These are phyloP conservation scores for Phialocephala sp. DNA, from an alignment of 2,329 filamentous ascomycete species.

Conservation along the genomic window DNA sequence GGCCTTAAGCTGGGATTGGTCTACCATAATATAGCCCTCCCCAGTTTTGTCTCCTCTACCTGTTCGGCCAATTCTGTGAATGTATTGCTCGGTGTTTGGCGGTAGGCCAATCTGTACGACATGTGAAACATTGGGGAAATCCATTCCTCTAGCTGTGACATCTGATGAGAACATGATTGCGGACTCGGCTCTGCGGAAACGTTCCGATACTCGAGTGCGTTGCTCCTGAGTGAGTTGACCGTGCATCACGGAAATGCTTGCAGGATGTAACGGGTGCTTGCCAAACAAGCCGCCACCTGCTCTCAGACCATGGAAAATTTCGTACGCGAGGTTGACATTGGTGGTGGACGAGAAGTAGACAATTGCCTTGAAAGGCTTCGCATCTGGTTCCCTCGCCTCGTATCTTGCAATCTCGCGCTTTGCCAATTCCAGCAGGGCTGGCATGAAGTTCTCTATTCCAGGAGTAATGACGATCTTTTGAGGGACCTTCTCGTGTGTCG, in stretches of 20 bases:
- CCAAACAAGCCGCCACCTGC: slow-evolving; percentile 28
- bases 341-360: slow-evolving; percentile 85
- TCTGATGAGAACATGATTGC: slow-evolving; percentile 79
- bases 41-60: slow-evolving; percentile 76
- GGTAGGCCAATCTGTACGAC: slow-evolving; percentile 76
- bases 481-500: slow-evolving; percentile 84
- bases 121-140: slow-evolving; percentile 80
- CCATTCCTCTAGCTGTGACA: slow-evolving; percentile 83
- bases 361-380: slow-evolving; percentile 81
- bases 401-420: slow-evolving; percentile 45
- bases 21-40: slow-evolving; percentile 54
- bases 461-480: slow-evolving; percentile 73
- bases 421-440: slow-evolving; percentile 65
- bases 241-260: slow-evolving; percentile 65
- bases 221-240: slow-evolving; percentile 73
- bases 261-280: slow-evolving; percentile 38
- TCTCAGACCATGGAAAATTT: slow-evolving; percentile 52
- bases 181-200: slow-evolving; percentile 67
- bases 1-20: slow-evolving; percentile 28
- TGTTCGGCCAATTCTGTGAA: slow-evolving; percentile 79
- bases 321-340: slow-evolving; percentile 69
- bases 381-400: slow-evolving; percentile 16
- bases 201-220: slow-evolving; percentile 73
- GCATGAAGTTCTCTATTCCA: slow-evolving; percentile 78
- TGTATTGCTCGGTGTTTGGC: slow-evolving; percentile 70